These are phyloP conservation scores for Rhytidhysteron rufulum DNA, from an alignment of 2,329 filamentous ascomycete species.

Conservation along the genomic window DNA sequence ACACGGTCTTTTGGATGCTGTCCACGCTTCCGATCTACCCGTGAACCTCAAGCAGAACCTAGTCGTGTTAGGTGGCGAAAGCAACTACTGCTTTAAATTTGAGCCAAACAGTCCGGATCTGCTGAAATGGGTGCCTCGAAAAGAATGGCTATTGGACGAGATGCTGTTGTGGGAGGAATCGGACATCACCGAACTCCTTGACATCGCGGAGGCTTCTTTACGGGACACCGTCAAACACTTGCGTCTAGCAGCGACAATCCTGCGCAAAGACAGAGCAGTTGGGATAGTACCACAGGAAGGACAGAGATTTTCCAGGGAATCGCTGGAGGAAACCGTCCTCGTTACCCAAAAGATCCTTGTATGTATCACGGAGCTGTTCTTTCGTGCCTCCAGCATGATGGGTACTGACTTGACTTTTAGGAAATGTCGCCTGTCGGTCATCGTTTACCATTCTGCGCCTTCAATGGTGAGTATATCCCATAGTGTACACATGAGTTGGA, in stretches of 20 bases:
- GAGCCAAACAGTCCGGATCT: slow-evolving; percentile 61
- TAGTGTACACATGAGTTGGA: not conserved
- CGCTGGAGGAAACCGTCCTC: slow-evolving; percentile 91
- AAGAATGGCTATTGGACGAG: slow-evolving; percentile 70
- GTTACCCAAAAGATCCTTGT: slow-evolving; percentile 84
- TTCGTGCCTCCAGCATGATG: not conserved
- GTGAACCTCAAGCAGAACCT: slow-evolving; percentile 69
- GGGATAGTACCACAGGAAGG: slow-evolving; percentile 54
- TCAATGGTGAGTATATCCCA: slow-evolving; percentile 62
- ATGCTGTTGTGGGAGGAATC: slow-evolving; percentile 74
- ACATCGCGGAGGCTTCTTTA: slow-evolving; percentile 82
- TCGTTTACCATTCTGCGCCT: slow-evolving; percentile 85
- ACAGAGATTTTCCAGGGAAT: slow-evolving; percentile 75
- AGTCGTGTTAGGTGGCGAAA: slow-evolving; percentile 91
- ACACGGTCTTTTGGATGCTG: slow-evolving; percentile 78
- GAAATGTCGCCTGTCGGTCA: slow-evolving; percentile 71
- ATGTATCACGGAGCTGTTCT: slow-evolving; percentile 8
- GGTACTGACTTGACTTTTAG: slow-evolving; percentile 18
- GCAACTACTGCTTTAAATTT: slow-evolving; percentile 90
- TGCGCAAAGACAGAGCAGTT: slow-evolving; percentile 76
- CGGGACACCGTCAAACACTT: slow-evolving; percentile 77
- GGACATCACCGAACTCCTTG: slow-evolving; percentile 76
- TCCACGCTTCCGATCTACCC: slow-evolving; percentile 63
- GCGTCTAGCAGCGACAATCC: slow-evolving; percentile 70
- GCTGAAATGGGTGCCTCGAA: slow-evolving; percentile 61